Evolutionary conservation across 2,329 filamentous ascomycete species (phyloP), one percentile per base, ranked within the genome.

Genomic region (Gremmenia infestans): DNA sequence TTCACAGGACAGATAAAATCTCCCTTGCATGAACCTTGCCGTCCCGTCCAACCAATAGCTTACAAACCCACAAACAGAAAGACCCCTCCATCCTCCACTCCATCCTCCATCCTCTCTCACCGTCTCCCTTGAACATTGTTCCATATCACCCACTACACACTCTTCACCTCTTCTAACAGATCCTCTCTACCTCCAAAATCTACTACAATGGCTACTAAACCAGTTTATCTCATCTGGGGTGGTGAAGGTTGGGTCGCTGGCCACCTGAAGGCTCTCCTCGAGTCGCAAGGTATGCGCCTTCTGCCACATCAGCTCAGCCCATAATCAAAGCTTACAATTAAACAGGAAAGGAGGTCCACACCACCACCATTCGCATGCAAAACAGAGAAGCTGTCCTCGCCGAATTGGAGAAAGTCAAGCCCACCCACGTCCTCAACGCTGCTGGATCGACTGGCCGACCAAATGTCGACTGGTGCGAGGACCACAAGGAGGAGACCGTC

Each of bases 381-480:
- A 76, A 86, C 65, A 76, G 81, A 60, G 77, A 81, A 65, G 73
- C 73, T 53, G 83, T 87, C 54, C 68, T 80, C 52, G 72, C 74
- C 47, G 79, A 82, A 67, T 75, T 88, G 25, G 76, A 82, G 49
- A 74, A 73, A 50, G 72, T 84, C 69, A 80, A 81, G 70, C 85
- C 85, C 22, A 87, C 83, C 3, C 83, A 87, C 66, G 83, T 87
- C 54, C 72, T 88, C 50, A 87, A 87, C 70, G 81, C 79, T 58
- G 85, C 85, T 48, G 85, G 84, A 58, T 82, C 79, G 67, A 87
- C 83, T 3, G 85, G 85, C 50, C 77, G 82, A 23, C 84, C 84
- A 60, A 88, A 87, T 61, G 83, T 87, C 68, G 85, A 87, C 72
- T 87, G 83, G 83, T 87, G 85, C 65, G 85, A 88, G 72, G 81